These are phyloP conservation scores for Dryas integrifolia DNA, from an alignment of 331 rosid species.

Conservation along the genomic window DNA sequence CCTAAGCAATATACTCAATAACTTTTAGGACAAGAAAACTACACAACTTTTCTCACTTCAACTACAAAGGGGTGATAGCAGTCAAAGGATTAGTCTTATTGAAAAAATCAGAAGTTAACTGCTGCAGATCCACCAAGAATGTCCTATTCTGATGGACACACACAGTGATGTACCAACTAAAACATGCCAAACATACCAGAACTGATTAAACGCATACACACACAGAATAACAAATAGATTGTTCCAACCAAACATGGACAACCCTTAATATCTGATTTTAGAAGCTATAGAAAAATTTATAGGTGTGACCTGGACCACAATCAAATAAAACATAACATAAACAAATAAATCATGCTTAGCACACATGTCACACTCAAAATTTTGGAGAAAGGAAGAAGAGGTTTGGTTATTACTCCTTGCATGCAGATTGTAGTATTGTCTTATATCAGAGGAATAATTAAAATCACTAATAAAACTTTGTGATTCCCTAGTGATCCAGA, in stretches of 20 bases:
- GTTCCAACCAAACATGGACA: neutral
- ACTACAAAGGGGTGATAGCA: neutral
- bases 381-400: neutral
- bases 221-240: neutral
- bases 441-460: neutral
- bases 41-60: neutral
- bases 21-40: neutral
- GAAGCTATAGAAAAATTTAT: too few species aligned
- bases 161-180: neutral
- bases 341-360: neutral
- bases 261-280: too few species aligned
- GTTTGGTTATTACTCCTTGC: neutral
- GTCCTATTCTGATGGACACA: neutral
- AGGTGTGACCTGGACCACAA: neutral
- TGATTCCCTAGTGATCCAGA: neutral
- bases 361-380: neutral
- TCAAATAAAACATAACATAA: neutral
- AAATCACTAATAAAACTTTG: neutral
- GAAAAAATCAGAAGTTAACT: neutral
- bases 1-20: neutral
- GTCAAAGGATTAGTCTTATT: neutral
- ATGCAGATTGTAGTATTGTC: neutral
- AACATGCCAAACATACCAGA: neutral
- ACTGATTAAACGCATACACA: neutral
- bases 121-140: neutral